Evolutionary conservation across 2,329 filamentous ascomycete species (phyloP).

Genomic region (Cladosporium cucumerinum): DNA sequence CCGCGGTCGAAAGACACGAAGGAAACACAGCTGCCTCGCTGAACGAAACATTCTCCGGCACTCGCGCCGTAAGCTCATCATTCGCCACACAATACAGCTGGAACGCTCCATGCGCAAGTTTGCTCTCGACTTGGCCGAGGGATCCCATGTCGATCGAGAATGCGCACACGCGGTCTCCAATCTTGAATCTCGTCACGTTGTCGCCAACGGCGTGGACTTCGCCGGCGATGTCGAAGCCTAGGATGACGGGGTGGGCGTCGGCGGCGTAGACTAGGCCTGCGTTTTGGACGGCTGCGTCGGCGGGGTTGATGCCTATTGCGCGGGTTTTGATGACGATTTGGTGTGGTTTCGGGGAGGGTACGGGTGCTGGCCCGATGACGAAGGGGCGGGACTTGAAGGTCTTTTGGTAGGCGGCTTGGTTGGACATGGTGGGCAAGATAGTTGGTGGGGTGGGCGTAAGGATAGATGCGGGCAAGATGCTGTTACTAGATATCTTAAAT

Average conservation of each 20-base stretch:
- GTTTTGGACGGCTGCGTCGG: conserved; percentile 37
- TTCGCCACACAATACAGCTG: conserved; percentile 23
- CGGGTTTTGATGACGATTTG: conserved; percentile 37
- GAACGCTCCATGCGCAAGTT: conserved; percentile 24
- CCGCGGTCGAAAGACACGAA: conserved; percentile 23
- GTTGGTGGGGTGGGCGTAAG: background rate
- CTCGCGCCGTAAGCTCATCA: conserved; percentile 13
- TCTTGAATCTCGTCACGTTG: conserved; percentile 23
- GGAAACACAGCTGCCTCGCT: conserved; percentile 25
- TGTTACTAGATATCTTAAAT: background rate
- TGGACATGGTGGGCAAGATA: conserved; percentile 7
- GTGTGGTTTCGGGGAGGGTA: conserved; percentile 22
- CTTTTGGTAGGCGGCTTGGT: conserved; percentile 9
- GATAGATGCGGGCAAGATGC: background rate
- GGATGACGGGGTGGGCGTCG: conserved; percentile 27
- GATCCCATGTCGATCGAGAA: conserved; percentile 25
- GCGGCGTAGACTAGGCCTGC: conserved; percentile 23
- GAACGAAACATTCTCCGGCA: conserved; percentile 24
- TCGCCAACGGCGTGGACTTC: conserved; percentile 30
- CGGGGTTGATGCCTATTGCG: conserved; percentile 41
- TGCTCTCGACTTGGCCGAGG: conserved; percentile 22
- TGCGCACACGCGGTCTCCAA: conserved; percentile 30
- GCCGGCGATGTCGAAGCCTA: conserved; percentile 30
- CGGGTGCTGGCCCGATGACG: conserved; percentile 22
- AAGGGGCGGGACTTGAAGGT: conserved; percentile 17